A percentile compares a stretch with the other conserved stretches of the same genome.
phyloP scores from a whole-genome alignment of 2,329 filamentous ascomycete species.

The Curvularia sp. region DNA sequence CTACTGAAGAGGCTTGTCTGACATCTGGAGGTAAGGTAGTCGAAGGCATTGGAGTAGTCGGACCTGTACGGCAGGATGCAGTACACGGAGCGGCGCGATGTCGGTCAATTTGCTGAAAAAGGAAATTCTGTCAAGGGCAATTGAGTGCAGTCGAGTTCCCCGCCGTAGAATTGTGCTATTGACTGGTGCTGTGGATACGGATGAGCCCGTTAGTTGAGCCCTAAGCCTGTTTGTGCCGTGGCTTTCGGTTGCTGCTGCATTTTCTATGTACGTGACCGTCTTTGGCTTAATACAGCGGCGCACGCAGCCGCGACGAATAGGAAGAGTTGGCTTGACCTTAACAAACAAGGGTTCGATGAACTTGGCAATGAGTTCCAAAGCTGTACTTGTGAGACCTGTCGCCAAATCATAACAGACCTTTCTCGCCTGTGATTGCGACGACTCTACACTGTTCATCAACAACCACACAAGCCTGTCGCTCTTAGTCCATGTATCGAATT shows the following conservation, averaged over 20 bases:
- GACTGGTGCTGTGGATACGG: constrained; percentile 2
- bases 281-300: background rate
- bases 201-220: background rate
- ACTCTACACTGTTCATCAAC: background rate
- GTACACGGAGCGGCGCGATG: background rate
- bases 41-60: background rate
- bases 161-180: background rate
- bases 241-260: background rate
- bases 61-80: background rate
- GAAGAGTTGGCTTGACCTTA: background rate
- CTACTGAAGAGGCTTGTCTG: background rate
- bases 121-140: background rate
- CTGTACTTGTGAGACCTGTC: background rate
- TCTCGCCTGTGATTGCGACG: background rate
- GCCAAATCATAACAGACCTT: background rate
- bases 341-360: background rate
- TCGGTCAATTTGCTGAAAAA: constrained; percentile 1
- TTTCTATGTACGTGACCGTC: background rate
- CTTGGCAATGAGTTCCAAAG: background rate
- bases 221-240: background rate
- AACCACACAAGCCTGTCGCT: background rate
- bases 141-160: background rate
- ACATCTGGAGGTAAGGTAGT: background rate
- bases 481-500: background rate
- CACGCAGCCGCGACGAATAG: background rate